Percentiles rank a stretch among this genome's conserved stretches.
Conservation (phyloP, 345 rosid genomes). For the Brassica carinata region DNA sequence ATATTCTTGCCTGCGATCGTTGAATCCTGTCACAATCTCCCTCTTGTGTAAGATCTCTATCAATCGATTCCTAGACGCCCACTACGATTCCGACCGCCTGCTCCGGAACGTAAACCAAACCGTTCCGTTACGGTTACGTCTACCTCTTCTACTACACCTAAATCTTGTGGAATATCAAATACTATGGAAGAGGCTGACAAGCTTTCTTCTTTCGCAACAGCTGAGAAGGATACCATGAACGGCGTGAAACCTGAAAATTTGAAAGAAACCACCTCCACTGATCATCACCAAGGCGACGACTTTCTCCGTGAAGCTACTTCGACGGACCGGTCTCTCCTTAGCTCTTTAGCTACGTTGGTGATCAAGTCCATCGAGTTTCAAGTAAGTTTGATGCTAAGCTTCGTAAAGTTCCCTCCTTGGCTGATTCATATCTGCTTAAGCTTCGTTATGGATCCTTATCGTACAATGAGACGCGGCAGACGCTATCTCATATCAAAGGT, state of each 20-base stretch:
- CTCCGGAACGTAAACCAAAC: not conserved
- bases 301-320: conserved; percentile 13
- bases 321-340: conserved; percentile 43
- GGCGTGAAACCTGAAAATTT: not conserved
- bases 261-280: conserved; percentile 3
- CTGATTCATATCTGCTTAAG: conserved; percentile 37
- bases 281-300: not conserved
- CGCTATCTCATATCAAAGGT: conserved; percentile 37
- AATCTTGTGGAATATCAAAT: conserved; percentile 1
- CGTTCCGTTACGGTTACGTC: not conserved
- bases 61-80: conserved; percentile 48
- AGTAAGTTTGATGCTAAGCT: conserved; percentile 50
- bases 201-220: conserved; percentile 26
- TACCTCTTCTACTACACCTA: conserved; percentile 11
- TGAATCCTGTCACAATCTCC: too few species aligned
- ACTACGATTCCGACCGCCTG: conserved; percentile 36
- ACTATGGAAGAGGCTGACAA: conserved; percentile 28
- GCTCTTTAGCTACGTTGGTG: conserved; percentile 46
- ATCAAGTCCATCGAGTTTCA: conserved; percentile 68
- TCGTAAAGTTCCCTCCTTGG: conserved; percentile 52
- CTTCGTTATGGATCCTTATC: conserved; percentile 59
- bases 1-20: not conserved
- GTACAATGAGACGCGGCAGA: conserved; percentile 47
- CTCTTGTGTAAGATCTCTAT: too few species aligned
- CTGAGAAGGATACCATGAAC: not conserved